Percentiles rank a stretch among this genome's conserved stretches.
phyloP scores from a whole-genome alignment of 2,329 filamentous ascomycete species.

The Botrytis elliptica region DNA sequence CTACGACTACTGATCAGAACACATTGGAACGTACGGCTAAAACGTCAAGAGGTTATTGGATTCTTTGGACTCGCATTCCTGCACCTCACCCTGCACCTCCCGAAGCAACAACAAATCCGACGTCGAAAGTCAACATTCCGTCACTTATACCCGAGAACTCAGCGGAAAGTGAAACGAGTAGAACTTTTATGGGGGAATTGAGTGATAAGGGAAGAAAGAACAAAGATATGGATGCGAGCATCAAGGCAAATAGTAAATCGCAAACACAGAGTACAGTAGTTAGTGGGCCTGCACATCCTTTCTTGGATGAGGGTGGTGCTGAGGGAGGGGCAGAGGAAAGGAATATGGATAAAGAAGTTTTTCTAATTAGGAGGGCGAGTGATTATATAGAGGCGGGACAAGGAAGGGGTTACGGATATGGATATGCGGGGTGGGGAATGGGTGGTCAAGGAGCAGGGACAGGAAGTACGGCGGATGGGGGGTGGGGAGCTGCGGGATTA shows the following conservation, averaged over 20 bases:
- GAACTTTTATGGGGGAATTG: neutral
- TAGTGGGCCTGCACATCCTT: constrained; percentile 37
- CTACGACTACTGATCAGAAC: constrained; percentile 42
- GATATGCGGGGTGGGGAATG: constrained; percentile 47
- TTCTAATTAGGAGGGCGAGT: constrained; percentile 59
- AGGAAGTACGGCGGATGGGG: neutral
- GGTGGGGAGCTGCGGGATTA: constrained; percentile 50
- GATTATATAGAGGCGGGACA: constrained; percentile 44
- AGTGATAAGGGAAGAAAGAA: neutral
- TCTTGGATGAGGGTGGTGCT: constrained; percentile 24
- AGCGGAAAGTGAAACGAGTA: constrained; percentile 10
- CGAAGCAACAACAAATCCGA: constrained; percentile 20
- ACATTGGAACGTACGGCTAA: constrained; percentile 63
- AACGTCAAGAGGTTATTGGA: constrained; percentile 67
- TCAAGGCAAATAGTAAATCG: neutral
- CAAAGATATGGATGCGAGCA: neutral
- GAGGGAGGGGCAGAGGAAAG: constrained; percentile 4
- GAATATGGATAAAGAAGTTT: constrained; percentile 54
- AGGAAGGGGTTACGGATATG: constrained; percentile 26
- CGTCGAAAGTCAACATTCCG: constrained; percentile 21
- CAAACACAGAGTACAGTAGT: constrained; percentile 27
- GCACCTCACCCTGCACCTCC: constrained; percentile 44
- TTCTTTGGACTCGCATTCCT: constrained; percentile 62
- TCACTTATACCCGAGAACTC: constrained; percentile 24
- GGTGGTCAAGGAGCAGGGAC: constrained; percentile 61